A percentile compares a stretch with the other conserved stretches of the same genome.
Evolutionary conservation across 148 eudicot genomes (phyloP).

Genomic region (Camellia sinensis): DNA sequence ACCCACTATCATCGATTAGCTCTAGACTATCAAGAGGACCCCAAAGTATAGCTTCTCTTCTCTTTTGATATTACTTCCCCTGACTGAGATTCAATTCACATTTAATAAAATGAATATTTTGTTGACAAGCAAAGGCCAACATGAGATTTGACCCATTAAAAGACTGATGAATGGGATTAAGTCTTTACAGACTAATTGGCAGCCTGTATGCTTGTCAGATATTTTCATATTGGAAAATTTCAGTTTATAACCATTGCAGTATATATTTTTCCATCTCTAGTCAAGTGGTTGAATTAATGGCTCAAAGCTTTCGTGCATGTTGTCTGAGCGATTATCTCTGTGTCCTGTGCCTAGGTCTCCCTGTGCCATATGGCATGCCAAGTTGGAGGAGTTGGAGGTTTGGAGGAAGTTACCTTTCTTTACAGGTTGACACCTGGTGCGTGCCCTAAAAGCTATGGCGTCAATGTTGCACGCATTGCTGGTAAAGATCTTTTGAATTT

Average conservation of each 20-base stretch:
- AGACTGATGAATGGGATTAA: background rate
- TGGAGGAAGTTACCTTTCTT: constrained; percentile 94
- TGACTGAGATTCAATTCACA: background rate
- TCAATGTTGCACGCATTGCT: constrained; percentile 91
- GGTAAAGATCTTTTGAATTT: constrained; percentile 35
- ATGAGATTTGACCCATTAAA: constrained; percentile 2
- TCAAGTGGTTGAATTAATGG: background rate
- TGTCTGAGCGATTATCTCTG: background rate
- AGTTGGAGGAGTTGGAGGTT: constrained; percentile 62
- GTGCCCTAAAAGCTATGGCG: constrained; percentile 98
- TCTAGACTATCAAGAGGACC: constrained; percentile 52
- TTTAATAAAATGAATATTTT: background rate
- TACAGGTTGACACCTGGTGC: constrained; percentile 81
- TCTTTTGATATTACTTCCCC: constrained; percentile 12
- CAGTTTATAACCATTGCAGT: background rate
- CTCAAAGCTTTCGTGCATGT: background rate
- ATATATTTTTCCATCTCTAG: background rate
- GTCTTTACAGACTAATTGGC: background rate
- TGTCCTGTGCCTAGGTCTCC: constrained; percentile 52
- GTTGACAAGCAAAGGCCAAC: background rate
- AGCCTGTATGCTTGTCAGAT: background rate
- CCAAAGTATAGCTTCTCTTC: constrained; percentile 41
- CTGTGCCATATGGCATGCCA: constrained; percentile 95
- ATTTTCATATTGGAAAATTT: background rate
- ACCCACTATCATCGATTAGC: constrained; percentile 96